Evolutionary conservation across 2,329 filamentous ascomycete species (phyloP), one percentile per base, ranked within the genome.

Genomic region (Aspergillus sp.): DNA sequence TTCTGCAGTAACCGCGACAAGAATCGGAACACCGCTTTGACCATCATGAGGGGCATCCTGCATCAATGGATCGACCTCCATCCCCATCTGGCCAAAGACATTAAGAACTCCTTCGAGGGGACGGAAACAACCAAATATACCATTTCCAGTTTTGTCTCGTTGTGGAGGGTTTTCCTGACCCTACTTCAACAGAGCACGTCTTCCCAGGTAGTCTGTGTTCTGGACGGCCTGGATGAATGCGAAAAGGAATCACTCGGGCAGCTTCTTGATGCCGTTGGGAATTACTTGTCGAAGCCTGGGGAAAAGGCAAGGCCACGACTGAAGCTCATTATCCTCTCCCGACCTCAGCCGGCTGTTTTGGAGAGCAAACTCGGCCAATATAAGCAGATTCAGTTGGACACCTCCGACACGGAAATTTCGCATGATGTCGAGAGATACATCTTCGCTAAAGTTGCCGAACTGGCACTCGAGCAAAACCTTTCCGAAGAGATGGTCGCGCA

Each of bases 1-100:
- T 70, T 70, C 57, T 70, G 68, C 27, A 59, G 59, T 51, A 62
- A 68, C 46, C 57, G 56, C 17, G 61, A 66, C 47, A 57, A 64
- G 48, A 66, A 64, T 15, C 61, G 65, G 37, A 70, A 68, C 44
- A 61, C 62, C 1, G 45, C 59, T 15, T 25, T 52, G 31, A 48
- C 56, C 6, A 54, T 61, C 6, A 27, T 61, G 41, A 62, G 65
- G 57, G 63, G 67, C 39, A 49, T 68, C 15, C 45, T 69, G 25
- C 56, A 64, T 51, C 67, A 69, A 35, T 11, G 17, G 15, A 17
- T 48, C 15, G 6, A 2, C 5, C 9, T 8, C 2, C 12, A 48
- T 3, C 45, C 45, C 3, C 2, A 4, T 3, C 45, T 48, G 3
- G 11, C 21, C 15, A 7, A n/a, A 3, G n/a, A 48, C 21, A n/a